A percentile compares a stretch with the other conserved stretches of the same genome.
These are phyloP conservation scores for Fusarium oxysporum DNA, from an alignment of 2,329 filamentous ascomycete genomes.

Conservation along the genomic window DNA sequence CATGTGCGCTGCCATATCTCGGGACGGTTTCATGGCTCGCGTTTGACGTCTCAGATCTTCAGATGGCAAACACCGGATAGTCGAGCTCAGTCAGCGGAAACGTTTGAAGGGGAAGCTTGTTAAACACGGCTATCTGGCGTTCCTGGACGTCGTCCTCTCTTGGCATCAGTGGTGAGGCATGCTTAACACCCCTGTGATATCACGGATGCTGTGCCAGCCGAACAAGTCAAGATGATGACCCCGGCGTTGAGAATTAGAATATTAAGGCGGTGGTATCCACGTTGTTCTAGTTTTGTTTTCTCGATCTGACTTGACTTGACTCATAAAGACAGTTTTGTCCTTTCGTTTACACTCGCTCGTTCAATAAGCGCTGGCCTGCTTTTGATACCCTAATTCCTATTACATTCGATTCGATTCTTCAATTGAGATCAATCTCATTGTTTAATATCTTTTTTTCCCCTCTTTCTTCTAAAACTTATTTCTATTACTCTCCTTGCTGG, in stretches of 20 bases:
- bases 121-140: constrained; percentile 29
- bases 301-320: constrained; percentile 19
- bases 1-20: constrained; percentile 1
- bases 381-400: constrained; percentile 24
- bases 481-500: constrained; percentile 24
- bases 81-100: constrained; percentile 13
- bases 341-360: constrained; percentile 32
- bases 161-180: constrained; percentile 31
- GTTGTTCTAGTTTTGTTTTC: constrained; percentile 1
- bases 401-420: constrained; percentile 13
- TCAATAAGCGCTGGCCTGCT: constrained; percentile 41
- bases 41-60: constrained; percentile 24
- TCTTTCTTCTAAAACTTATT: neutral
- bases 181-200: constrained; percentile 17
- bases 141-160: constrained; percentile 29
- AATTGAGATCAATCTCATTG: constrained; percentile 4
- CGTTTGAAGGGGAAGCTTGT: constrained; percentile 20
- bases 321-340: constrained; percentile 29
- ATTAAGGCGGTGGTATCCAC: constrained; percentile 10
- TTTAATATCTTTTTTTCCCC: constrained; percentile 14
- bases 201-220: constrained; percentile 33
- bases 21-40: constrained; percentile 27
- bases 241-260: constrained; percentile 1
- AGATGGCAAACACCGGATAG: constrained; percentile 21
- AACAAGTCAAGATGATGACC: constrained; percentile 16